Base-by-base conservation (phyloP, 73 alveolate genomes). In the Durusdinium trenchii region DNA sequence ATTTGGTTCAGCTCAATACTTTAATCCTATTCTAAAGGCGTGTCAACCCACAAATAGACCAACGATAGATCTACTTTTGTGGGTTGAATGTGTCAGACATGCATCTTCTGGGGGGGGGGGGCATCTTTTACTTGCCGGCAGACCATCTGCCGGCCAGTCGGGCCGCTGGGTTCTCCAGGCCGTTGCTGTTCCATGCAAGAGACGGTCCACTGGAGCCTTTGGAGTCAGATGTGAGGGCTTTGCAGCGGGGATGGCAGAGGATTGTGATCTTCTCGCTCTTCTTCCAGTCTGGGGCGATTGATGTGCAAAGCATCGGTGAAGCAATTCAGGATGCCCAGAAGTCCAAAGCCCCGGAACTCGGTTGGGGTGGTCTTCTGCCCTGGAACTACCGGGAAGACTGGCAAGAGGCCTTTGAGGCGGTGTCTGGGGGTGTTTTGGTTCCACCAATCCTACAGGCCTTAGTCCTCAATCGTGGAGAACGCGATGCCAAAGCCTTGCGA, bases 221-320 rank as follows among this genome's bases (percentile, higher is more conserved):
- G 52, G 93, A 76, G 51, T 48, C 99, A 26, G 99, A 94, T 48
- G 89, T 52, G 36, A 32, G 45, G 38, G 99, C 99, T 38, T 64
- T 94, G 67, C 99, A 94, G 42, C 81, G 93, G 14, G 99, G 99
- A 28, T 94, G 99, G 99, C 99, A 94, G 92, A 60, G 93, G 75
- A 51, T 51, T 43, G 94, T 73, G 91, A 94, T 94, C 99, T 94
- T 94, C 93, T 94, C 99, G 83, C 82, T 94, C 47, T 94, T 94
- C 83, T 94, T 94, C 93, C 99, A 94, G 48, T 94, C 99, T 3
- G 99, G 99, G 23, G 99, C 99, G 47, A 94, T 94, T 64, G 86
- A 94, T 26, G 99, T 94, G 32, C 99, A 94, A 67, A 47, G 61
- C 38, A 52, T 94, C 30, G 92, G 46, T 40, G 94, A 94, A 47